Evolutionary conservation across 257 asterid species (phyloP).

Genomic region (Catharanthus roseus): DNA sequence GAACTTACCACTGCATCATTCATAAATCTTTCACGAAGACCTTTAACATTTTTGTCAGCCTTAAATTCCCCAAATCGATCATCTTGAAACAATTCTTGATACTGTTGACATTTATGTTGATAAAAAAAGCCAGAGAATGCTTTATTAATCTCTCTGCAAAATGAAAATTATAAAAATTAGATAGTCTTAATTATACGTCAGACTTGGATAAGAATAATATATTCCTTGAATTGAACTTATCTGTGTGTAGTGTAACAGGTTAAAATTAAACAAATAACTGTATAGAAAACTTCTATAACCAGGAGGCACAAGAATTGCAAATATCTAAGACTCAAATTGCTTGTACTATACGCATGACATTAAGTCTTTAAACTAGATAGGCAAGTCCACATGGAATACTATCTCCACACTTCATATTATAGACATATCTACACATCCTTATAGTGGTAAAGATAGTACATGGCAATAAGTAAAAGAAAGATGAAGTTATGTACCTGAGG

Average conservation of each 20-base stretch:
- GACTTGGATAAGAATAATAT: background rate
- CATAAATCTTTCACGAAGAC: slow-evolving; percentile 5
- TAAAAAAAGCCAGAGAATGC: slow-evolving; percentile 76
- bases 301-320: background rate
- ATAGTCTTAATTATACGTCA: background rate
- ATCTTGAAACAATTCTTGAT: slow-evolving; percentile 21
- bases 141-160: slow-evolving; percentile 60
- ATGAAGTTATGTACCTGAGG: slow-evolving; percentile 37
- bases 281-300: background rate
- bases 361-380: background rate
- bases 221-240: background rate
- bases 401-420: background rate
- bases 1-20: slow-evolving; percentile 20
- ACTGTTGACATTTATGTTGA: slow-evolving; percentile 29
- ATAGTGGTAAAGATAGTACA: slow-evolving; percentile 4
- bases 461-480: background rate
- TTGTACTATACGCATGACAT: background rate
- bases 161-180: background rate
- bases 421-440: background rate
- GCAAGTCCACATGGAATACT: background rate
- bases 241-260: background rate
- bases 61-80: slow-evolving; percentile 16
- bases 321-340: background rate
- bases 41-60: slow-evolving; percentile 13
- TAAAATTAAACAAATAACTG: background rate